Conservation (phyloP, 225 moss, liverwort and hornwort species). For the Anthoceros angustus region DNA sequence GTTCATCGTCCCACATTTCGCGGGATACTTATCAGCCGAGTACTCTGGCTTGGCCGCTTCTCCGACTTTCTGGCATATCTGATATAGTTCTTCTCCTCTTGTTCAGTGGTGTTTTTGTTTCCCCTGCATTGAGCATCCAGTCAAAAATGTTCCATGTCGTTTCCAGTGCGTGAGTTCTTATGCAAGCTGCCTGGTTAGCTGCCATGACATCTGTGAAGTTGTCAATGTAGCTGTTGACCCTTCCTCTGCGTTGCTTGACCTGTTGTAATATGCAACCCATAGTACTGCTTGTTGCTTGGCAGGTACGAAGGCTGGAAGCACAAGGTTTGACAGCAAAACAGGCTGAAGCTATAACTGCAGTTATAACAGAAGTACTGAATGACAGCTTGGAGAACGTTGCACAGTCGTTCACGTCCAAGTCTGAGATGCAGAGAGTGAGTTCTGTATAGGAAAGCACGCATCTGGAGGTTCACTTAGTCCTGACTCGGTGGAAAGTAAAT, state of each 20-base stretch:
- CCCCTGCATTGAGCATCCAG: neutral
- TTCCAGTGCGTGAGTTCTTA: neutral
- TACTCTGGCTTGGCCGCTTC: neutral
- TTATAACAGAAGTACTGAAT: slow-evolving; percentile 95
- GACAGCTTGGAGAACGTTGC: slow-evolving; percentile 99
- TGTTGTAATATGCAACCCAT: neutral
- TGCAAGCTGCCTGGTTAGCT: too few species aligned
- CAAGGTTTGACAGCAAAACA: slow-evolving; percentile 90
- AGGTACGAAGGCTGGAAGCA: slow-evolving; percentile 92
- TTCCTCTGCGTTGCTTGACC: neutral
- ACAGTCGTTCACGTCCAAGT: slow-evolving; percentile 82
- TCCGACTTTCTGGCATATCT: neutral
- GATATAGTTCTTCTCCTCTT: neutral
- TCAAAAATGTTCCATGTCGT: neutral
- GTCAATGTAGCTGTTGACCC: neutral
- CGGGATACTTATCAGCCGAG: neutral
- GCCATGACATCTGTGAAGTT: too few species aligned
- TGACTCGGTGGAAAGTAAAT: neutral
- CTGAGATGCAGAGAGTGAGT: slow-evolving; percentile 95
- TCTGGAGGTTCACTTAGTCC: neutral
- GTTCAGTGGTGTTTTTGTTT: neutral
- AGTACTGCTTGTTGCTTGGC: slow-evolving; percentile 2
- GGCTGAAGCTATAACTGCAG: slow-evolving; percentile 94
- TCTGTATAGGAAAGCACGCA: neutral
- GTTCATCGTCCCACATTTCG: neutral